Evolutionary conservation across 2,329 filamentous ascomycete species (phyloP).

Genomic region (Myriosclerotinia duriaeana): DNA sequence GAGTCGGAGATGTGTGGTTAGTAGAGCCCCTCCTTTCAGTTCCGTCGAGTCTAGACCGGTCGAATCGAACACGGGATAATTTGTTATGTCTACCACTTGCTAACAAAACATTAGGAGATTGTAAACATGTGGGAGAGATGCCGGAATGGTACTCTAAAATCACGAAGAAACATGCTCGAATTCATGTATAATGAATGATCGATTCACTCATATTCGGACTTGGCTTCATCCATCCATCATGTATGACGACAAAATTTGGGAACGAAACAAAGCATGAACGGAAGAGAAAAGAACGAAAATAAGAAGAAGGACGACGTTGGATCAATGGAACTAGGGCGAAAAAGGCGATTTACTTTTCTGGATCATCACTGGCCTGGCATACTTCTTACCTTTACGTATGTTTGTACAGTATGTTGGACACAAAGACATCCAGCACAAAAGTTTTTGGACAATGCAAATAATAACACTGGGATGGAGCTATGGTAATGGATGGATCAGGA

Average conservation of each 20-base stretch:
- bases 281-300: not conserved
- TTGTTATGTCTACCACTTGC: slow-evolving; percentile 1
- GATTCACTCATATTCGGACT: not conserved
- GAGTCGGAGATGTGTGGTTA: slow-evolving; percentile 36
- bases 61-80: not conserved
- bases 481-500: slow-evolving; percentile 7
- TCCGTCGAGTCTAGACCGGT: slow-evolving; percentile 9
- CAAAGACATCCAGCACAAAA: not conserved
- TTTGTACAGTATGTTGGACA: slow-evolving; percentile 12
- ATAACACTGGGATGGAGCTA: slow-evolving; percentile 8
- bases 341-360: slow-evolving; percentile 2
- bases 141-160: slow-evolving; percentile 21
- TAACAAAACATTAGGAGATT: slow-evolving; percentile 15
- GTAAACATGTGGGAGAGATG: slow-evolving; percentile 18
- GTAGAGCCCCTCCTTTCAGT: slow-evolving; percentile 23
- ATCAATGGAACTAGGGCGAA: not conserved
- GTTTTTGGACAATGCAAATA: slow-evolving; percentile 3
- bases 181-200: slow-evolving; percentile 16
- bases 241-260: slow-evolving; percentile 8
- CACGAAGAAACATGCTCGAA: slow-evolving; percentile 14
- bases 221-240: slow-evolving; percentile 1
- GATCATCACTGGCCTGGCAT: slow-evolving; percentile 1
- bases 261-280: not conserved
- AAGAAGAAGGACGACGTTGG: not conserved
- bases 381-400: slow-evolving; percentile 5